Evolutionary conservation across 805 yeast genomes (phyloP).

Genomic region (Helenozyma rhizophorensis): DNA sequence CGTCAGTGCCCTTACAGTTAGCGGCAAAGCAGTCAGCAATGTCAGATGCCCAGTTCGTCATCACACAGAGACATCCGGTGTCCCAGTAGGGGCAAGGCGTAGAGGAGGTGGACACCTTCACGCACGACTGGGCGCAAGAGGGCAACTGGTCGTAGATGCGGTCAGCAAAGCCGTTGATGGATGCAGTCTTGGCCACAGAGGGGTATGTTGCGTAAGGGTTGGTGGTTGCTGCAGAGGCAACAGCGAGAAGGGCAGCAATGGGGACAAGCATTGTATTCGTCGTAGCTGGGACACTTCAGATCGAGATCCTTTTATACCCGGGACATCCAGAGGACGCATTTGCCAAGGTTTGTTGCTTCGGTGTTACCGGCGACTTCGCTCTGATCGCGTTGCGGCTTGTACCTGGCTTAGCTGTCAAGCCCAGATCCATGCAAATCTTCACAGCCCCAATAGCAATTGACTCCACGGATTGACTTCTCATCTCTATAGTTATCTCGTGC

Average conservation of each 20-base stretch:
- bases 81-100: slow-evolving; percentile 44
- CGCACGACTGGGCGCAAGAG: slow-evolving; percentile 31
- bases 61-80: slow-evolving; percentile 40
- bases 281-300: no score
- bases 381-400: no score
- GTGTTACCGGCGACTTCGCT: no score
- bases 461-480: no score
- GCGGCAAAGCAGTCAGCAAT: slow-evolving; percentile 29
- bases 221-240: slow-evolving; percentile 7
- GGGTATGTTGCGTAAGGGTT: slow-evolving; percentile 28
- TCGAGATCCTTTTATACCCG: not conserved
- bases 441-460: no score
- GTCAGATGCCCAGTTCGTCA: slow-evolving; percentile 26
- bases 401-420: no score
- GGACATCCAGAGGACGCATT: no score
- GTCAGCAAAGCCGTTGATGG: slow-evolving; percentile 39
- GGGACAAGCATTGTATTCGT: no score
- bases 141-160: slow-evolving; percentile 24
- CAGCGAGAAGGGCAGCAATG: slow-evolving; percentile 2
- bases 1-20: slow-evolving; percentile 23
- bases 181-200: slow-evolving; percentile 29
- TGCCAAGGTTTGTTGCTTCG: no score
- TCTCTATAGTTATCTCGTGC: no score
- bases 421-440: no score
- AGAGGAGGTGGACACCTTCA: slow-evolving; percentile 23